These are phyloP conservation scores for Jatropha curcas DNA, from an alignment of 345 rosid genomes.

Conservation along the genomic window DNA sequence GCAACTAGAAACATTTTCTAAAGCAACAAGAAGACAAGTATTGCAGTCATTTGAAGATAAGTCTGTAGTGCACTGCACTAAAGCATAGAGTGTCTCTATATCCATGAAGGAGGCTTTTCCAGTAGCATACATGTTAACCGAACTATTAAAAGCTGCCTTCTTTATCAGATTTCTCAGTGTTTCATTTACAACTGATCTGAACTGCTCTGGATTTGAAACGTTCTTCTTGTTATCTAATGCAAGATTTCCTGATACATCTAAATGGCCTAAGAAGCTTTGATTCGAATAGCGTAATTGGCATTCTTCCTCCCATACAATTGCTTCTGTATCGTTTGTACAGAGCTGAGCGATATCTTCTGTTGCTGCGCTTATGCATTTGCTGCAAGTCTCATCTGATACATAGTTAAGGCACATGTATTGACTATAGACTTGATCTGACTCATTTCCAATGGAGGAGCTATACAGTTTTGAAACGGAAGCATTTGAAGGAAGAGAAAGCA, in stretches of 20 bases:
- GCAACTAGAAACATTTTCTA: slow-evolving; percentile 21
- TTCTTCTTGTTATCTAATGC: slow-evolving; percentile 14
- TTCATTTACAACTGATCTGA: slow-evolving; percentile 22
- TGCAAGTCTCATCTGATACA: slow-evolving; percentile 12
- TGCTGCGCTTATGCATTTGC: slow-evolving; percentile 20
- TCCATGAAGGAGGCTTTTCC: not conserved
- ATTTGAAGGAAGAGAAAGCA: slow-evolving; percentile 21
- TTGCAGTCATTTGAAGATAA: slow-evolving; percentile 32
- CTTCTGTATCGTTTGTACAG: slow-evolving; percentile 31
- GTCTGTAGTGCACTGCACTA: slow-evolving; percentile 41
- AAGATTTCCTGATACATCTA: slow-evolving; percentile 30
- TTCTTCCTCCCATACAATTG: slow-evolving; percentile 35
- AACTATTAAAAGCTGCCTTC: slow-evolving; percentile 19
- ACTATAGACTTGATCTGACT: slow-evolving; percentile 23
- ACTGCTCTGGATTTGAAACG: slow-evolving; percentile 24
- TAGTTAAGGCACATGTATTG: slow-evolving; percentile 45
- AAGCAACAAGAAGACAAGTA: slow-evolving; percentile 37
- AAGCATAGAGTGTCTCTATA: slow-evolving; percentile 22
- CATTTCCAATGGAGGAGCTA: slow-evolving; percentile 22
- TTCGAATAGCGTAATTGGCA: slow-evolving; percentile 42
- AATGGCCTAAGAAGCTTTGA: slow-evolving; percentile 27
- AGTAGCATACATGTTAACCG: slow-evolving; percentile 17
- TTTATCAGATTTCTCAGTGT: slow-evolving; percentile 28
- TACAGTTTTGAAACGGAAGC: slow-evolving; percentile 13
- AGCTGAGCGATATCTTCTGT: slow-evolving; percentile 16